phyloP scores from a whole-genome alignment of 1,139 yeast genomes.

The Zygoascus meyerae region DNA sequence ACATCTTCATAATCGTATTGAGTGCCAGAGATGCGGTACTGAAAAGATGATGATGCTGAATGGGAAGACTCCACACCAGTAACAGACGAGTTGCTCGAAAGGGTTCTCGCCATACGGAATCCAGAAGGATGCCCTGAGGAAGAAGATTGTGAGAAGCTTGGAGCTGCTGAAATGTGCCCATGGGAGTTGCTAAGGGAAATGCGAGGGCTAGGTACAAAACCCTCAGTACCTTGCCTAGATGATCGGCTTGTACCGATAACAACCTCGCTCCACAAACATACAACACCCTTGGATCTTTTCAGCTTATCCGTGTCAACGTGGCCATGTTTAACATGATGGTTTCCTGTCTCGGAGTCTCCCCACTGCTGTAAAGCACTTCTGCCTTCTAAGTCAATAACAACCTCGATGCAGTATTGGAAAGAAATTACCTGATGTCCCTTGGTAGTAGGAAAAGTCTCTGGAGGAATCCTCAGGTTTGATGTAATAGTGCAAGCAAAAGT shows the following conservation, averaged over 20 bases:
- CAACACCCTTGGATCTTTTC: slow-evolving; percentile 67
- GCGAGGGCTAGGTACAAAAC: background rate
- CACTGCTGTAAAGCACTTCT: slow-evolving; percentile 40
- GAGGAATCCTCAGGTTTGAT: slow-evolving; percentile 66
- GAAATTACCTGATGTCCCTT: slow-evolving; percentile 67
- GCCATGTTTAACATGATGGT: slow-evolving; percentile 9
- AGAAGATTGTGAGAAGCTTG: background rate
- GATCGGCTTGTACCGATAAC: slow-evolving; percentile 69
- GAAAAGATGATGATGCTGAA: slow-evolving; percentile 12
- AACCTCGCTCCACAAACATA: slow-evolving; percentile 72
- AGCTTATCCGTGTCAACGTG: slow-evolving; percentile 73
- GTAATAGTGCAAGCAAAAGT: slow-evolving; percentile 54
- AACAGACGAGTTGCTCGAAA: slow-evolving; percentile 2
- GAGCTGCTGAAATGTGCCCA: background rate
- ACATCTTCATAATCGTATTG: slow-evolving; percentile 13
- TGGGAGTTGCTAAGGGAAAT: background rate
- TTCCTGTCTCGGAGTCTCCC: slow-evolving; percentile 31
- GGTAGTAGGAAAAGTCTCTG: slow-evolving; percentile 83
- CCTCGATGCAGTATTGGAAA: slow-evolving; percentile 82
- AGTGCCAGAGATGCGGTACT: slow-evolving; percentile 13
- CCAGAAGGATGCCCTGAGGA: background rate
- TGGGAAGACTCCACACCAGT: slow-evolving; percentile 22
- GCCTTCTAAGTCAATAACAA: slow-evolving; percentile 61
- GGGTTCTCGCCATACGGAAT: background rate
- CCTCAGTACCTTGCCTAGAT: background rate